Percentiles rank a stretch among this genome's conserved stretches.
Conservation (phyloP, 2,329 filamentous ascomycete genomes). For the Ampelomyces quisqualis region DNA sequence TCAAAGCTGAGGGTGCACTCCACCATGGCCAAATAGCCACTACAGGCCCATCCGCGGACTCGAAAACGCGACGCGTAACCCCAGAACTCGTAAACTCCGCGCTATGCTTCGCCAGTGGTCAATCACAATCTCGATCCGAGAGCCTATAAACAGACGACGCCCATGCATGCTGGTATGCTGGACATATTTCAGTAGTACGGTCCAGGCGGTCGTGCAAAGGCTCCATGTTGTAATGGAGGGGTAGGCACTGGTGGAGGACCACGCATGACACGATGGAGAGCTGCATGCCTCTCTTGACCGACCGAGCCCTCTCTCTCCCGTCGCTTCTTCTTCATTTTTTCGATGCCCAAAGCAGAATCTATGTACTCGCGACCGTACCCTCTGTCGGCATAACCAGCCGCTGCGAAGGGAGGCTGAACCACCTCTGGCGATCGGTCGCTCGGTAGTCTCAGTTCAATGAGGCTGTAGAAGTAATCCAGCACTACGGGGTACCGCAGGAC, state of each 20-base stretch:
- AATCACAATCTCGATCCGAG: constrained; percentile 4
- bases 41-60: neutral
- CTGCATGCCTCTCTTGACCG: constrained; percentile 18
- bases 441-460: constrained; percentile 67
- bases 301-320: constrained; percentile 33
- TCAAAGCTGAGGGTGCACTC: too few relatives aligned
- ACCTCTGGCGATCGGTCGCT: constrained; percentile 51
- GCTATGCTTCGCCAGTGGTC: constrained; percentile 29
- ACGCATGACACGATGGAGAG: constrained; percentile 26
- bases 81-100: constrained; percentile 19
- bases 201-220: constrained; percentile 27
- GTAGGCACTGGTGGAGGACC: constrained; percentile 39
- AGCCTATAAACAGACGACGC: neutral
- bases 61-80: neutral
- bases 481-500: constrained; percentile 76
- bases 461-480: constrained; percentile 75
- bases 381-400: constrained; percentile 41
- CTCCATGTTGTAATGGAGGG: constrained; percentile 36
- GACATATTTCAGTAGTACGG: constrained; percentile 18
- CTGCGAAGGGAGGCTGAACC: constrained; percentile 43
- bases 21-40: too few relatives aligned
- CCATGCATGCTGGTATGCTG: neutral
- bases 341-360: constrained; percentile 26
- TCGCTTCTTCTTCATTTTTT: constrained; percentile 41
- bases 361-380: constrained; percentile 41